Conservation (phyloP, 2,329 filamentous ascomycete species). For the Bretziella fagacearum region DNA sequence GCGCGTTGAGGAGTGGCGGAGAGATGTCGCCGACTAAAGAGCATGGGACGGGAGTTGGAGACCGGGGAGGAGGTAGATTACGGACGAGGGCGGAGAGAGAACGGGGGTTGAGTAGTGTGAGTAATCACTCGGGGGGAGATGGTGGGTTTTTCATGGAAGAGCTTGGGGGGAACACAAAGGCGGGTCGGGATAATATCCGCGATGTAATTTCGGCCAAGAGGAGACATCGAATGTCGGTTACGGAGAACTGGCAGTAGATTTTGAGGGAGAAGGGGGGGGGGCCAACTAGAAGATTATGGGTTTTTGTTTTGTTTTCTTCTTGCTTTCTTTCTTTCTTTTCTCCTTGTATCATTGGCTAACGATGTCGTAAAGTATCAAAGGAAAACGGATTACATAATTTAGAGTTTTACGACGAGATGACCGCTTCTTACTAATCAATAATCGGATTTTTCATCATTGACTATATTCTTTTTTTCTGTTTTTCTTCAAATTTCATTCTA, state of each 20-base stretch:
- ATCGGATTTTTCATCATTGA: too few species aligned
- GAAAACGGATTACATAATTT: background rate
- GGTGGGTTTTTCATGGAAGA: background rate
- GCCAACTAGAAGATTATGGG: too few species aligned
- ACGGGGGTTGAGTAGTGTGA: background rate
- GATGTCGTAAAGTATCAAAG: background rate
- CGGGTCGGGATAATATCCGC: slow-evolving; percentile 3
- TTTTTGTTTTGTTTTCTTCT: background rate
- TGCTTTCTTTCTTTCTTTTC: too few species aligned
- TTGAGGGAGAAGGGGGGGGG: background rate
- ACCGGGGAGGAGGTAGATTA: slow-evolving; percentile 6
- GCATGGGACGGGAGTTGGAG: slow-evolving; percentile 5
- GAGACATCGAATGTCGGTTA: slow-evolving; percentile 7
- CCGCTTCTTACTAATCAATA: background rate
- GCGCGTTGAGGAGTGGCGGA: slow-evolving; percentile 6
- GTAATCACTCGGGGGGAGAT: background rate
- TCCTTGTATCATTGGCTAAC: too few species aligned
- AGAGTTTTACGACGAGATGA: background rate
- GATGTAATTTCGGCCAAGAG: slow-evolving; percentile 9
- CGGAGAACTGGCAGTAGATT: slow-evolving; percentile 8
- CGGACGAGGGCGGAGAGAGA: slow-evolving; percentile 4
- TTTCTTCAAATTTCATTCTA: too few species aligned
- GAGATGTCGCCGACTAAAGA: slow-evolving; percentile 4
- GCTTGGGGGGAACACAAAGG: background rate
- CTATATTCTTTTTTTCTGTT: too few species aligned